Conservation (phyloP, 805 yeast species). For the Metschnikowia corniflorae region DNA sequence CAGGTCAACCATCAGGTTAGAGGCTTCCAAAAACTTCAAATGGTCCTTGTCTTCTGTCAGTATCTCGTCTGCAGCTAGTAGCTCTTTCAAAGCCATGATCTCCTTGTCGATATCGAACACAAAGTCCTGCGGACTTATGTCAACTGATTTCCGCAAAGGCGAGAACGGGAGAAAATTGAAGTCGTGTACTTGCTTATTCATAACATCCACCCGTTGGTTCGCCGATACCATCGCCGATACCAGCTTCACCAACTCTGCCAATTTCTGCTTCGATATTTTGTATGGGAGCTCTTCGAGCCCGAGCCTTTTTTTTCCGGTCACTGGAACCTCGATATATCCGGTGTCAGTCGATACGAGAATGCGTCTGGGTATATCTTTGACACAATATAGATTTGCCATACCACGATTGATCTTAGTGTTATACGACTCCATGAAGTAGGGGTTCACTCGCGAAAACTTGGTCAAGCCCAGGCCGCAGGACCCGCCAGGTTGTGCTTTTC, state of each 20-base stretch:
- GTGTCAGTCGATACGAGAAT: slow-evolving; percentile 25
- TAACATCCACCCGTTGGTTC: neutral
- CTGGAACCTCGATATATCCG: slow-evolving; percentile 27
- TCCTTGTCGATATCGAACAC: slow-evolving; percentile 29
- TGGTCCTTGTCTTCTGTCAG: slow-evolving; percentile 21
- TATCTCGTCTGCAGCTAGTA: slow-evolving; percentile 14
- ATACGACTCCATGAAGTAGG: slow-evolving; percentile 34
- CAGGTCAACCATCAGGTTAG: slow-evolving; percentile 19
- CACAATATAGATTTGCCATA: slow-evolving; percentile 33
- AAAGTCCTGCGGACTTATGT: slow-evolving; percentile 25
- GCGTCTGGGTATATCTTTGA: slow-evolving; percentile 26
- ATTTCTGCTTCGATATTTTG: slow-evolving; percentile 1
- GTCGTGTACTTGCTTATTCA: neutral
- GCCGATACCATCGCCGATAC: neutral
- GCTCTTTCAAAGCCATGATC: slow-evolving; percentile 23
- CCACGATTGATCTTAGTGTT: slow-evolving; percentile 31
- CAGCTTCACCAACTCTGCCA: slow-evolving; percentile 3
- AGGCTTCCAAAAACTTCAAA: slow-evolving; percentile 28
- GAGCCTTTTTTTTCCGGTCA: slow-evolving; percentile 23
- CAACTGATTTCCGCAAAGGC: slow-evolving; percentile 12
- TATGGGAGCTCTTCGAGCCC: slow-evolving; percentile 10
- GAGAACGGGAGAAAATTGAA: slow-evolving; percentile 6
- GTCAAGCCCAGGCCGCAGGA: slow-evolving; percentile 21
- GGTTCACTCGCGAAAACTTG: slow-evolving; percentile 26
- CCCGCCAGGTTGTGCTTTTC: slow-evolving; percentile 20